Evolutionary conservation across 2,329 filamentous ascomycete genomes (phyloP), one percentile per base, ranked within the genome.

Genomic region (Diaporthe velutina): DNA sequence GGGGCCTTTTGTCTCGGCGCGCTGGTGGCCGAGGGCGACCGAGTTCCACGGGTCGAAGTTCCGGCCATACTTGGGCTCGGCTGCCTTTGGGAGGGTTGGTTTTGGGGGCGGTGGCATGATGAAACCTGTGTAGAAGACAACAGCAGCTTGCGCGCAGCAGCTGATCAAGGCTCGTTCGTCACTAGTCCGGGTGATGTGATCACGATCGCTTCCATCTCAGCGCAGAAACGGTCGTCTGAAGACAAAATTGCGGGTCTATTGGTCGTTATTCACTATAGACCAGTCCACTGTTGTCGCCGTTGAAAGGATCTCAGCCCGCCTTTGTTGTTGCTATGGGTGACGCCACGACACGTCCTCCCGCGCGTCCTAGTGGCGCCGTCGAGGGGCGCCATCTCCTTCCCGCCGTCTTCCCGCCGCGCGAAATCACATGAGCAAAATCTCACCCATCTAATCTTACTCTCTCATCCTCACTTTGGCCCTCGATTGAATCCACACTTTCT

Each of bases 1-100:
- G 33, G 89, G 89, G 2, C 90, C 89, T 1, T 93, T 87, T 75
- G 91, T 92, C 75, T 96, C 93, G 55, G 94, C 91, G 54, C 91
- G 89, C 83, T 98, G 95, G 82, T 98, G 95, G 60, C 94, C 94
- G 0, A 93, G 92, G 8, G 93, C 91, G 17, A 91, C 90, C 19
- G 92, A 92, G 83, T 95, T 95, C 91, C 92, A 94, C 7, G 91
- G 87, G 82, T 94, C 92, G 79, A 93, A 93, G 75, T 81, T 80
- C 48, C 84, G 83, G 35, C 83, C 82, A 79, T 84, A 82, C 48
- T 80, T 81, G 30, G 88, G 87, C 66, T 86, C 81, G 28, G 86
- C 84, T 42, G 84, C 82, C 75, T 80, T 83, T 73, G 81, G 77
- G 0, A 80, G 76, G 33, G 76, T 66, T 68, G 72, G 45, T 7